Percentiles rank a stretch among this genome's conserved stretches.
phyloP scores from a whole-genome alignment of 768 basidiomycete genomes.

The Pulveroboletus sp. region DNA sequence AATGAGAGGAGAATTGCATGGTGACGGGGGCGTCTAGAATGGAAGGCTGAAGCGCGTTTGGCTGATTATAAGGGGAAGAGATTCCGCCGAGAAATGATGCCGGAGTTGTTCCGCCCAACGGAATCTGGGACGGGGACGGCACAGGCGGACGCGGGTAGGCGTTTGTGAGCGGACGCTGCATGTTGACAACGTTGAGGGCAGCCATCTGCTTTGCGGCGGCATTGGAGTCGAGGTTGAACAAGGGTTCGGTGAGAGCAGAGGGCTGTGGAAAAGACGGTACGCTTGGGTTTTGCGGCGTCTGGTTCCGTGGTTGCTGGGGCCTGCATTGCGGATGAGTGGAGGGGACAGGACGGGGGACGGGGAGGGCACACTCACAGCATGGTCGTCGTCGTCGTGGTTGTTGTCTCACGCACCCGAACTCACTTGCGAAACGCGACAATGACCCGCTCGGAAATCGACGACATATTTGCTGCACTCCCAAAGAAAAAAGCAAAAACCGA shows the following conservation, averaged over 20 bases:
- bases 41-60: slow-evolving; percentile 34
- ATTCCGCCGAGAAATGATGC: slow-evolving; percentile 64
- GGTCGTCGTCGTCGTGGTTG: slow-evolving; percentile 11
- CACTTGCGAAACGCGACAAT: slow-evolving; percentile 16
- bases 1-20: slow-evolving; percentile 43
- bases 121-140: slow-evolving; percentile 32
- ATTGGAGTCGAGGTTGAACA: slow-evolving; percentile 58
- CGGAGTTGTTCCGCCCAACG: slow-evolving; percentile 57
- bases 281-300: slow-evolving; percentile 13
- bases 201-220: slow-evolving; percentile 79
- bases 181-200: slow-evolving; percentile 58
- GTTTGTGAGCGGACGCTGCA: slow-evolving; percentile 47
- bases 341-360: neutral
- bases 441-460: slow-evolving; percentile 77
- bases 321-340: slow-evolving; percentile 23
- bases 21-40: slow-evolving; percentile 35
- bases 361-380: slow-evolving; percentile 31
- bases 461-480: slow-evolving; percentile 62
- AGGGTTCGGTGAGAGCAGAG: slow-evolving; percentile 28
- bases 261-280: slow-evolving; percentile 20
- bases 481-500: slow-evolving; percentile 37
- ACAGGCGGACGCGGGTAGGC: slow-evolving; percentile 45
- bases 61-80: slow-evolving; percentile 29
- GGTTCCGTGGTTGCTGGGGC: slow-evolving; percentile 36
- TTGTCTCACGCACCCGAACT: slow-evolving; percentile 13